Evolutionary conservation across 768 basidiomycete genomes (phyloP), one percentile per base, ranked within the genome.

Genomic region (Neoboletus subvelutipes): DNA sequence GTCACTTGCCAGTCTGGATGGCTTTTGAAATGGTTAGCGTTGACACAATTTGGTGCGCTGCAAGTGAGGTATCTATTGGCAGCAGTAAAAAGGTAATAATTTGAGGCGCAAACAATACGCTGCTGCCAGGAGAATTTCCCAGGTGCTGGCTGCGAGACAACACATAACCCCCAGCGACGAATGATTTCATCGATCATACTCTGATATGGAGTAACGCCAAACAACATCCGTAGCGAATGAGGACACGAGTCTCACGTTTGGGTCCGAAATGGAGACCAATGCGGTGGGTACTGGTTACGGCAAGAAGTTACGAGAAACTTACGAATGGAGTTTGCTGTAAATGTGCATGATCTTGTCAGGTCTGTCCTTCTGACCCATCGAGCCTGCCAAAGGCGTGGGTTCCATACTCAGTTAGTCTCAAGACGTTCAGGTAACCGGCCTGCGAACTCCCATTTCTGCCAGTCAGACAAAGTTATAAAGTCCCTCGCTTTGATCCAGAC

Each of bases 401-500:
- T 54, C 67, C 60, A 67, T 71, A 66, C 59, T 55, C 56, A 64
- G 68, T 45, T 64, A 60, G 67, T 55, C 59, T 45, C 22, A 36
- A 51, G 22, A 34, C 48, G 20, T 40, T 56, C 60, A 58, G 58
- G 54, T 66, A 60, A 20, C 61, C 64, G 56, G 52, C 37, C 54
- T 59, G 58, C 56, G 56, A 66, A 64, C 55, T 18, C 55, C 65
- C 56, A 45, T 67, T 56, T 64, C 59, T 41, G 41, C 54, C 46
- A 67, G 34, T 56, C 40, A 54, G 47, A 69, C 68, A 71, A 69
- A 50, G 69, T 70, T 71, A 72, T 72, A 72, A 70, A 71, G 53
- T 55, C 57, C 56, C 58, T 54, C 55, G 13, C 58, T 51, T 51
- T 50, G 37, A 39, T 51, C 52, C 55, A 47, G 28, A 28, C 45